phyloP scores from a whole-genome alignment of 805 yeast genomes.

The Yamadazyma philogaea region DNA sequence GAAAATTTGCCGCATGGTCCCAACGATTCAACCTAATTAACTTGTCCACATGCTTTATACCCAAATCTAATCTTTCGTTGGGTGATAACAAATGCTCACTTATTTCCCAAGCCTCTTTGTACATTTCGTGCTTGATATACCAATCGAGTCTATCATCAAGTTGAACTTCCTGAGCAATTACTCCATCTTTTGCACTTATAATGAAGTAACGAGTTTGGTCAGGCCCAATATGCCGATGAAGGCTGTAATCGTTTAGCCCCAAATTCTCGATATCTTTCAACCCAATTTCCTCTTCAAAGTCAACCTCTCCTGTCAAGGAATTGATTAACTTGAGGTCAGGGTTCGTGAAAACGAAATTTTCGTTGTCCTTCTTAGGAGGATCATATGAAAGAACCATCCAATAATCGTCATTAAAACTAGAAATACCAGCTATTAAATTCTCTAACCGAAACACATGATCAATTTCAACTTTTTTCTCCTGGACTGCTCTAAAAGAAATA shows the following conservation, averaged over 20 bases:
- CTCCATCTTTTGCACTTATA: conserved; percentile 78
- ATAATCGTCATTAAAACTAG: conserved; percentile 70
- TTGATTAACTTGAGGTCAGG: conserved; percentile 79
- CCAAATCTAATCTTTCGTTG: conserved; percentile 54
- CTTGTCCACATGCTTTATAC: conserved; percentile 51
- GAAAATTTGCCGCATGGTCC: conserved; percentile 52
- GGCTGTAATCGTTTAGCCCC: conserved; percentile 77
- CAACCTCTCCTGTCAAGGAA: conserved; percentile 63
- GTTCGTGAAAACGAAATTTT: conserved; percentile 32
- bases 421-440: conserved; percentile 69
- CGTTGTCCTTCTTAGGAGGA: conserved; percentile 27
- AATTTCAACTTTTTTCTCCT: conserved; percentile 43
- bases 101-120: conserved; percentile 74
- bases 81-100: conserved; percentile 55
- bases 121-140: conserved; percentile 56
- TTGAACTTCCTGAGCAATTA: conserved; percentile 69
- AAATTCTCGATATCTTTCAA: conserved; percentile 53
- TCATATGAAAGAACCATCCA: conserved; percentile 57
- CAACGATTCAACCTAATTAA: conserved; percentile 47
- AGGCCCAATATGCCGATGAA: conserved; percentile 51
- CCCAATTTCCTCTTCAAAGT: conserved; percentile 75
- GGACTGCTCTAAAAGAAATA: conserved; percentile 46
- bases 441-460: conserved; percentile 48
- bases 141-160: conserved; percentile 69
- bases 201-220: conserved; percentile 53